These are phyloP conservation scores for Ogataea wickerhamii DNA, from an alignment of 805 yeast species.

Conservation along the genomic window DNA sequence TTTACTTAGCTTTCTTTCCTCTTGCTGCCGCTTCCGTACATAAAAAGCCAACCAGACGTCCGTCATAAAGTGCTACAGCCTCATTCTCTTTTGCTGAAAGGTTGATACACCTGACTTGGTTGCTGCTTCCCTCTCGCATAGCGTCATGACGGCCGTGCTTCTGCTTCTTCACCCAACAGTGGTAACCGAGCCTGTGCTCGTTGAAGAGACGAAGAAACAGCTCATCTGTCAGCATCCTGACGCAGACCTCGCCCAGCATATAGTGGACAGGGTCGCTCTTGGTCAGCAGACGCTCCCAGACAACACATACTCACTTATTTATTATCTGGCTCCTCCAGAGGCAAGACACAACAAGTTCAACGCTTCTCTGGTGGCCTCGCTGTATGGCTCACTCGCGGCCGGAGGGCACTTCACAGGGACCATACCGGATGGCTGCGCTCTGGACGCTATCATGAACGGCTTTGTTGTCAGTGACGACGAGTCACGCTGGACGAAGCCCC, in stretches of 20 bases:
- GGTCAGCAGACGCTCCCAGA: slow-evolving; percentile 38
- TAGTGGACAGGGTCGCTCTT: slow-evolving; percentile 56
- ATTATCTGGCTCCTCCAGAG: slow-evolving; percentile 56
- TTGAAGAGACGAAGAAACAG: slow-evolving; percentile 37
- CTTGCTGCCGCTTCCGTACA: no score
- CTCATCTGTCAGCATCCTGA: slow-evolving; percentile 29
- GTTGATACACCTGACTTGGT: no score
- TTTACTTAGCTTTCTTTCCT: no score
- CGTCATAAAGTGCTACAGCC: no score
- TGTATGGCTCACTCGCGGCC: slow-evolving; percentile 38
- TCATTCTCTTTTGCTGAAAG: no score
- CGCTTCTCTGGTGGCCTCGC: slow-evolving; percentile 36
- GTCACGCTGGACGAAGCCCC: slow-evolving; percentile 56
- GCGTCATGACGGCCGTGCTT: slow-evolving; percentile 32
- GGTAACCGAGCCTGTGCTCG: slow-evolving; percentile 51
- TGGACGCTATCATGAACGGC: slow-evolving; percentile 67
- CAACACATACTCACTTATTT: slow-evolving; percentile 40
- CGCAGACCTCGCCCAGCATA: slow-evolving; percentile 43
- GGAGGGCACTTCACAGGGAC: slow-evolving; percentile 53
- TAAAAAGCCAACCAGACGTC: no score
- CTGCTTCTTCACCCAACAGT: slow-evolving; percentile 65
- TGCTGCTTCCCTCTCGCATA: no score
- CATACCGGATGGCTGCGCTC: slow-evolving; percentile 45
- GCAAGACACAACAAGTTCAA: slow-evolving; percentile 44
- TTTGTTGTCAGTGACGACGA: slow-evolving; percentile 44